Evolutionary conservation across 1,139 yeast genomes (phyloP), one percentile per base, ranked within the genome.

Genomic region (Blastobotrys raffinosifermentans): DNA sequence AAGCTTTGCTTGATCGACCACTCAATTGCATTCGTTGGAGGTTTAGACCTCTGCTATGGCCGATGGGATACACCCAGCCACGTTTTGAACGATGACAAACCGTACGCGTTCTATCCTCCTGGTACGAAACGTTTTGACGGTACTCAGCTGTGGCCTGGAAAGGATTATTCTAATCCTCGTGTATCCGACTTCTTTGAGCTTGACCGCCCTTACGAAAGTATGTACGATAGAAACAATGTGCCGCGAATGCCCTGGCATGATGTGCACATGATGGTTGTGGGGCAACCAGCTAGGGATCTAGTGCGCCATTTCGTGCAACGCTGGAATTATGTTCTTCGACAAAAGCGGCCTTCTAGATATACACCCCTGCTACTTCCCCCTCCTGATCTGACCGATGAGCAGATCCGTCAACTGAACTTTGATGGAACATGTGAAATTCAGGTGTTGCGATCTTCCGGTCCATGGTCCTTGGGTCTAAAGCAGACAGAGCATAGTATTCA

Each of bases 161-260:
- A 93, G 55, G 99, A 93, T 61, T 93, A 93, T 59, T 87, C 97
- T 0, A 93, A 93, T 57, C 96, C 98, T 4, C 73, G 98, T 46
- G 86, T 83, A 10, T 80, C 81, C 51, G 99, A 93, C 60, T 93
- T 93, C 57, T 74, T 58, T 53, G 79, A 72, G 1, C 69, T 93
- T 42, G 87, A 89, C 47, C 77, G 77, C 47, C 98, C 98, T 1
- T 87, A 81, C 54, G 94, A 84, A 34, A 85, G 87, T 16, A 82
- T 91, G 94, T 87, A 87, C 57, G 94, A 93, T 59, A 73, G 99
- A 46, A 67, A 74, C 21, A 62, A 62, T 16, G 73, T 76, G 11
- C 97, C 98, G 2, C 73, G 99, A 53, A 93, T 93, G 99, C 98
- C 98, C 4, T 93, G 98, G 99, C 99, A 93, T 60, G 99, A 93